Base-by-base conservation (phyloP, 257 asterid genomes). In the Capsicum chinense region DNA sequence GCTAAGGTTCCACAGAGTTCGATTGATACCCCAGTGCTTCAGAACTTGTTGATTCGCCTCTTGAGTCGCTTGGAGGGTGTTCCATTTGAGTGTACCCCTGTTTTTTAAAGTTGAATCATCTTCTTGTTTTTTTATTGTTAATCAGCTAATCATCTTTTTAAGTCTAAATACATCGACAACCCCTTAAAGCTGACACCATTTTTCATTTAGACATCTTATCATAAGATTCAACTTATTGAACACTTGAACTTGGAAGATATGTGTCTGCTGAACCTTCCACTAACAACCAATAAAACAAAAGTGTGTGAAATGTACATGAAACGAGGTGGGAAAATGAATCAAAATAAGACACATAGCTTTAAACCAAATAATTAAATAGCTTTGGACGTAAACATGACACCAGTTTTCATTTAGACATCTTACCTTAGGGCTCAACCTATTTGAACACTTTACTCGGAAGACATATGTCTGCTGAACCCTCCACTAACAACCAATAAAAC, bases 191-290 rank as follows among this genome's bases (percentile, higher is more conserved):
- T 66, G 6, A 67, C 50, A 67, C 74, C 48, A 67, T 35, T 67
- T 67, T 35, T 13, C 48, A 67, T 66, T 66, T 33, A 66, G 47
- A 66, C 17, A 33, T 66, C 47, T 66, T 66, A 33, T 33, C 47
- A 26, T 33, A 67, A 48, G 50, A n/a, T 67, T 35, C 48, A 67
- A 67, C 48, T 47, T 67, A 37, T 35, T 13, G 74, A 67, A 67
- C 50, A 13, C 50, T 67, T 35, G 42, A 67, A 39, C 73, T 13
- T 67, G 74, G 50, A 67, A 35, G 48, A 67, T 66, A 35, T 67
- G 74, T 67, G 74, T 67, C 74, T 67, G 13, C 5, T 33, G 19
- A 67, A 67, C 48, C 48, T 17, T 64, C 47, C 71, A 64, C 71
- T 64, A 33, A 64, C 44, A 33, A 64, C 71, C 47, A 64, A 64